Percentiles rank a stretch among this genome's conserved stretches.
These are phyloP conservation scores for Cercospora sp. DNA, from an alignment of 2,329 filamentous ascomycete species.

Conservation along the genomic window DNA sequence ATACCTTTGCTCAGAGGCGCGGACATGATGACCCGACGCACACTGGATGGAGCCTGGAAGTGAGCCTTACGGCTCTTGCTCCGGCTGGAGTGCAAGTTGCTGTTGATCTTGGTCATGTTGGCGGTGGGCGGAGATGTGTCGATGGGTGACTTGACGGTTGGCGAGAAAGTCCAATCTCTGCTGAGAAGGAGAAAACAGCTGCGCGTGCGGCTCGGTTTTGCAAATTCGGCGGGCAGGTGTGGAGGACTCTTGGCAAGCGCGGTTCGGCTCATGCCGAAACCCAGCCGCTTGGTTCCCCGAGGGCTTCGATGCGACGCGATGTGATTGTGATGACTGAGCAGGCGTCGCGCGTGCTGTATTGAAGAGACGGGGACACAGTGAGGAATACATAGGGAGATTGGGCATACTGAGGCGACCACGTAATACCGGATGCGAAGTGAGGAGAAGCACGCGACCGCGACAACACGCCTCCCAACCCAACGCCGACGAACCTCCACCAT, in stretches of 20 bases:
- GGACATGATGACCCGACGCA: conserved; percentile 95
- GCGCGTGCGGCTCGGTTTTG: not conserved
- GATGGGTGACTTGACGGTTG: conserved; percentile 21
- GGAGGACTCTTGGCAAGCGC: conserved; percentile 11
- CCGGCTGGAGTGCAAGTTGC: conserved; percentile 73
- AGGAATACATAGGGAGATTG: not conserved
- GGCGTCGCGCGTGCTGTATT: not conserved
- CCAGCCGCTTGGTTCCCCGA: not conserved
- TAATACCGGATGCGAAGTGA: not conserved
- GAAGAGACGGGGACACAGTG: not conserved
- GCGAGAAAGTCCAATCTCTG: conserved; percentile 15
- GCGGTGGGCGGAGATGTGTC: conserved; percentile 33
- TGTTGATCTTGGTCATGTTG: conserved; percentile 73
- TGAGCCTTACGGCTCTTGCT: conserved; percentile 99
- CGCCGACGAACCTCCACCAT: conserved; percentile 4
- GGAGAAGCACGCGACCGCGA: not conserved
- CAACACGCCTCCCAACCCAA: not conserved
- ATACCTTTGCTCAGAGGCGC: conserved; percentile 82
- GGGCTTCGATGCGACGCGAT: conserved; percentile 8
- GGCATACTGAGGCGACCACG: not conserved
- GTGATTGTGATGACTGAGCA: not conserved
- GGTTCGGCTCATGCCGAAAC: not conserved
- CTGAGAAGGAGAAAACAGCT: not conserved
- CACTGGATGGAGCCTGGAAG: conserved; percentile 91
- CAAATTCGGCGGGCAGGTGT: conserved; percentile 13